phyloP scores from a whole-genome alignment of 345 rosid species.

The Atalantia buxifolia region DNA sequence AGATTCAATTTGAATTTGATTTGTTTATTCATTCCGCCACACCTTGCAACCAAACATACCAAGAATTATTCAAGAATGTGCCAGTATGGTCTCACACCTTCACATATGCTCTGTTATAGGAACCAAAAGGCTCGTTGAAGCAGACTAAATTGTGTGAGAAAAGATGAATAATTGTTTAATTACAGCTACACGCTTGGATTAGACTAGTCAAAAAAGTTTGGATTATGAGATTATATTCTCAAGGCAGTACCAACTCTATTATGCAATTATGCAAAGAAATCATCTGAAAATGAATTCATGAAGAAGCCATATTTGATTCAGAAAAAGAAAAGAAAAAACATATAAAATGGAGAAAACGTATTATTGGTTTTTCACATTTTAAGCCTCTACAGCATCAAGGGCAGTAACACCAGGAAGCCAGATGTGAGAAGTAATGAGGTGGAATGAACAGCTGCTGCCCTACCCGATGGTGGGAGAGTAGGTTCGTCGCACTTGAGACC shows the following conservation, averaged over 20 bases:
- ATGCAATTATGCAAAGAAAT: not conserved
- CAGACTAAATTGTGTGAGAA: not conserved
- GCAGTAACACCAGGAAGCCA: slow-evolving; percentile 16
- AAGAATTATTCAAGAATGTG: not conserved
- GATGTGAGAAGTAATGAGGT: slow-evolving; percentile 21
- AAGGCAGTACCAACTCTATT: not conserved
- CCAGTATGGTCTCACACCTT: not conserved
- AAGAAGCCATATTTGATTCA: not conserved
- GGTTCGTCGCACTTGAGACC: slow-evolving; percentile 52
- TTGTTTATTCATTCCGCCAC: too few species aligned
- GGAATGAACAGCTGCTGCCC: not conserved
- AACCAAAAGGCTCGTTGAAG: not conserved
- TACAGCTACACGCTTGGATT: not conserved
- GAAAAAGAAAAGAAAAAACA: not conserved
- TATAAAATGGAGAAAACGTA: not conserved
- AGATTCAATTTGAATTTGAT: too few species aligned
- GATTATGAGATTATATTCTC: not conserved
- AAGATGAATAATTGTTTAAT: not conserved
- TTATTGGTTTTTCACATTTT: not conserved
- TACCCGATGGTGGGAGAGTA: not conserved
- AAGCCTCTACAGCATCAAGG: slow-evolving; percentile 16
- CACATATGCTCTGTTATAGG: not conserved
- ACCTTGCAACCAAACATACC: not conserved
- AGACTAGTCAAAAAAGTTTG: not conserved
- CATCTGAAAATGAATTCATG: not conserved